phyloP scores from a whole-genome alignment of 306 rosid genomes.

The Begonia fuchsioides region DNA sequence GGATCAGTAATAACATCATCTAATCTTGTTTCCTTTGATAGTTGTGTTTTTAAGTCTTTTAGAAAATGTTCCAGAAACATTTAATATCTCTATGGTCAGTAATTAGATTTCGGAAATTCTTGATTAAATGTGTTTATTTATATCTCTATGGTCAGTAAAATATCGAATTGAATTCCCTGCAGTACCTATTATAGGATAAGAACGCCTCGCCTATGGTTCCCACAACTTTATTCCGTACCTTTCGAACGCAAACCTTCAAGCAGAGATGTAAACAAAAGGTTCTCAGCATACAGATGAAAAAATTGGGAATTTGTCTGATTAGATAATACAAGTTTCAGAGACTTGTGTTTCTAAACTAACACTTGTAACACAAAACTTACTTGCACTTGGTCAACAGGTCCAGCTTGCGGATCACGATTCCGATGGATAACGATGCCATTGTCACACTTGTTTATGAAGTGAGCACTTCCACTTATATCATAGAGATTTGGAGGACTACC shows the following conservation, averaged over 20 bases:
- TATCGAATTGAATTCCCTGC: conserved; percentile 22
- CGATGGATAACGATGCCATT: conserved; percentile 88
- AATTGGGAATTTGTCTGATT: not conserved
- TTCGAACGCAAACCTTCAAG: conserved; percentile 62
- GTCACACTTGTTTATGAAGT: conserved; percentile 89
- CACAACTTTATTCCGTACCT: conserved; percentile 79
- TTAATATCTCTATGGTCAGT: too few relatives aligned
- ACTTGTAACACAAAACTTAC: conserved; percentile 19
- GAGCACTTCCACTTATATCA: conserved; percentile 94
- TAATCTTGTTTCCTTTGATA: too few relatives aligned
- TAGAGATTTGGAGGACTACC: conserved; percentile 82
- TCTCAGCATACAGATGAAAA: not conserved
- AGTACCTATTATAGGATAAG: conserved; percentile 59
- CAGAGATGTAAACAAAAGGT: not conserved
- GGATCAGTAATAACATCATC: too few relatives aligned
- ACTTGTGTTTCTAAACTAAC: not conserved
- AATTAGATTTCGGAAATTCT: too few relatives aligned
- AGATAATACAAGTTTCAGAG: not conserved
- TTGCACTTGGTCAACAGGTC: conserved; percentile 68
- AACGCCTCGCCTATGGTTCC: conserved; percentile 71
- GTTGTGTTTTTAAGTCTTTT: too few relatives aligned
- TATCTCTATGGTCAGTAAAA: too few relatives aligned
- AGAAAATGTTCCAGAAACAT: too few relatives aligned
- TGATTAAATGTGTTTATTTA: too few relatives aligned
- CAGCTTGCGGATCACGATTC: conserved; percentile 71